Evolutionary conservation across 208 protist species (phyloP).

Genomic region (Trypanosoma brucei): DNA sequence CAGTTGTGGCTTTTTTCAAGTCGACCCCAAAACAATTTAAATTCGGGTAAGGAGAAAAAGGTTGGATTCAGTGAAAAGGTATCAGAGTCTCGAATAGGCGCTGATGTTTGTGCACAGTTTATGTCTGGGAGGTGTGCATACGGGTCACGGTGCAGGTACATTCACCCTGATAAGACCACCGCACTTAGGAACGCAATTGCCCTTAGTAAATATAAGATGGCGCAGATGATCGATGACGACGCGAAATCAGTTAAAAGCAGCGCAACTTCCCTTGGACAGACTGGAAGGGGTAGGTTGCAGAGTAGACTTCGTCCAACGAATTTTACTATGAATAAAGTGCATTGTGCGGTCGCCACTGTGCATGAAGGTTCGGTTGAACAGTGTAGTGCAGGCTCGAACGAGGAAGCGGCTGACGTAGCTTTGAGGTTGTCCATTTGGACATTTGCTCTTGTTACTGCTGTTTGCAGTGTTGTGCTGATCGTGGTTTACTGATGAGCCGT

Average conservation of each 20-base stretch:
- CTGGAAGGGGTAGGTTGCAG: conserved; percentile 19
- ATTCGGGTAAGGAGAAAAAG: conserved; percentile 20
- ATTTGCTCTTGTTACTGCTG: conserved; percentile 7
- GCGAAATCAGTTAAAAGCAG: conserved; percentile 4
- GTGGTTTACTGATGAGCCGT: conserved; percentile 1
- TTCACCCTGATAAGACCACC: conserved; percentile 30
- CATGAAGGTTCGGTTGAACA: neutral
- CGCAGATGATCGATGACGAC: conserved; percentile 12
- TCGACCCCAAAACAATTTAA: neutral
- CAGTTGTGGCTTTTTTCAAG: conserved; percentile 49
- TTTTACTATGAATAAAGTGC: conserved; percentile 18
- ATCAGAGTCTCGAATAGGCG: conserved; percentile 18
- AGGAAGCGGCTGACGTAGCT: neutral
- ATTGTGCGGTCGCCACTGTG: neutral
- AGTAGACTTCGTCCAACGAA: conserved; percentile 26
- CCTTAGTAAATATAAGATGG: conserved; percentile 17
- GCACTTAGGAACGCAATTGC: conserved; percentile 27
- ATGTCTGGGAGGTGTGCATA: conserved; percentile 27
- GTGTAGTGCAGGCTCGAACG: neutral
- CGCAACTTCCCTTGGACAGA: neutral
- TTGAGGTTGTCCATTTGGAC: conserved; percentile 5
- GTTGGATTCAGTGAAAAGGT: conserved; percentile 17
- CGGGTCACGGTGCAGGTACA: conserved; percentile 31
- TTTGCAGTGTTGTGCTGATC: conserved; percentile 11
- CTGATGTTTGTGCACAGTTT: conserved; percentile 34